Percentiles rank a stretch among this genome's conserved stretches.
phyloP scores from a whole-genome alignment of 1,284 basidiomycete species.

The Cystobasidium slooffiae region DNA sequence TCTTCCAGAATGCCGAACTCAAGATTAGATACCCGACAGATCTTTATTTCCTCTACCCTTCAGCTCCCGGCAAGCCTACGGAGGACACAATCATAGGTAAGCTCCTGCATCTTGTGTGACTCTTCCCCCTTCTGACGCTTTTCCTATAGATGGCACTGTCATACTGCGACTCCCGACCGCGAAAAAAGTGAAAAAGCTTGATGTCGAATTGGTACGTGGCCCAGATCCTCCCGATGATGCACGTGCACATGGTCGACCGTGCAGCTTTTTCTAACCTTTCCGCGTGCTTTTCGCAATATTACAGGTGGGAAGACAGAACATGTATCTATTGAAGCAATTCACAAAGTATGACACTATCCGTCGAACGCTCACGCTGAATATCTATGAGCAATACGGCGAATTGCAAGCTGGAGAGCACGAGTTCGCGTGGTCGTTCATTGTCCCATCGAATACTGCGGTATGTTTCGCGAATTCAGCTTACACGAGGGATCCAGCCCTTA shows the following conservation, averaged over 20 bases:
- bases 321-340: slow-evolving; percentile 39
- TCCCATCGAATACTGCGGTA: slow-evolving; percentile 41
- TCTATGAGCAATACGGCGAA: slow-evolving; percentile 35
- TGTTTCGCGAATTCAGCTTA: background rate
- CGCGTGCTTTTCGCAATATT: background rate
- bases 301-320: slow-evolving; percentile 42
- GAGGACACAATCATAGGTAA: slow-evolving; percentile 38
- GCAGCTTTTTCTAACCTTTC: background rate
- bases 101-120: background rate
- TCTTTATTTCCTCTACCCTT: slow-evolving; percentile 39
- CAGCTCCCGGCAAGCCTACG: slow-evolving; percentile 28
- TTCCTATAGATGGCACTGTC: slow-evolving; percentile 27
- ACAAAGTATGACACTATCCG: slow-evolving; percentile 39
- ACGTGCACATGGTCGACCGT: slow-evolving; percentile 1
- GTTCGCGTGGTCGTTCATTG: slow-evolving; percentile 41
- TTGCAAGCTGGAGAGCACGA: slow-evolving; percentile 33
- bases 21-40: slow-evolving; percentile 37
- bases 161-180: slow-evolving; percentile 24
- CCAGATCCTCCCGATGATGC: background rate
- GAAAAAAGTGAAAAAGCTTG: slow-evolving; percentile 40
- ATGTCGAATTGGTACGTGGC: slow-evolving; percentile 40
- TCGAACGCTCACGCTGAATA: slow-evolving; percentile 27
- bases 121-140: background rate
- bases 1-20: slow-evolving; percentile 36
- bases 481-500: background rate